Conservation (phyloP, 2,329 filamentous ascomycete genomes). For the Macrophomina pseudophaseolina region DNA sequence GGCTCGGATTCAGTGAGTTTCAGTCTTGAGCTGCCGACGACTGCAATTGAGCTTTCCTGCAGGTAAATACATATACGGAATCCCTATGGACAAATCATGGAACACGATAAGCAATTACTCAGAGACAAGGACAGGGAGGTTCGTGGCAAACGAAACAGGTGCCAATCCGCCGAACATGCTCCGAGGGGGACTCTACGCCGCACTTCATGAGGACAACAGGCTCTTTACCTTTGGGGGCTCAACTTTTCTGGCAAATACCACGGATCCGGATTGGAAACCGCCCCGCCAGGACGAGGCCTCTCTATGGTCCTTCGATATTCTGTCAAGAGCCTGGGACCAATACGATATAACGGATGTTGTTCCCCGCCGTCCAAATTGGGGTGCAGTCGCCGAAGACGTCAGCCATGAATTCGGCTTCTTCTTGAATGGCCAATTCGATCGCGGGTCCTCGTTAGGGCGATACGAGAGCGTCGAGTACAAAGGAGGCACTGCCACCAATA, state of each 20-base stretch:
- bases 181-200: constrained; percentile 38
- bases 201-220: constrained; percentile 30
- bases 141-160: constrained; percentile 29
- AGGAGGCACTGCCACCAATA: not conserved
- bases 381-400: not conserved
- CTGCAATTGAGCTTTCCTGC: not conserved
- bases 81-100: constrained; percentile 39
- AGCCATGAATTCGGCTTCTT: not conserved
- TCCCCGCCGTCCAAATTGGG: constrained; percentile 49
- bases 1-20: constrained; percentile 25
- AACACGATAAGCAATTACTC: constrained; percentile 38
- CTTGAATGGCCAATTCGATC: not conserved
- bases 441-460: not conserved
- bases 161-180: constrained; percentile 33
- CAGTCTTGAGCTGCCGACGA: too few relatives aligned
- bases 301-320: constrained; percentile 40
- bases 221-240: constrained; percentile 44
- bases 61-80: constrained; percentile 27
- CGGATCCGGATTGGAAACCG: constrained; percentile 36
- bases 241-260: constrained; percentile 35
- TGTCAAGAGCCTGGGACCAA: constrained; percentile 31
- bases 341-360: constrained; percentile 19
- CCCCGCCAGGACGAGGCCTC: constrained; percentile 35
- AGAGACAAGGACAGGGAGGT: constrained; percentile 33
- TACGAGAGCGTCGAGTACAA: not conserved